Base-by-base conservation (phyloP, 306 rosid genomes). In the Prunus padus region DNA sequence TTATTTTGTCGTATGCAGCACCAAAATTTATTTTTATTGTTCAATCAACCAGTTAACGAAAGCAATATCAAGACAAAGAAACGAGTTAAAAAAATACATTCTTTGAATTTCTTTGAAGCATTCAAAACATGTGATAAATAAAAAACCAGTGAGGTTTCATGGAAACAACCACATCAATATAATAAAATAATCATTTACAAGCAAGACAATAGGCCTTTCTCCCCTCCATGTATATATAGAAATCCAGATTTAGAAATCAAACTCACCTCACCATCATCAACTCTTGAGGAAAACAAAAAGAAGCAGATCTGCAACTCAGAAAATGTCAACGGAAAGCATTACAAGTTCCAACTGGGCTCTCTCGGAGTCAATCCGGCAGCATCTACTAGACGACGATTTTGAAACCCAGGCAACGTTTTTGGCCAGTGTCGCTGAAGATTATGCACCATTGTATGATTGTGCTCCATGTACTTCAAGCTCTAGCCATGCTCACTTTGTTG, bases 381-480 rank as follows among this genome's bases (percentile, higher is more conserved):
- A 78, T 67, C 73, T 78, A 15, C 61, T 78, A 9, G 60, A 63
- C 11, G 82, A 78, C 56, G 82, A 78, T 50, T 70, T 77, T 16
- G 61, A 60, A 15, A n/a, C 46, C 42, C 54, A 59, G 46, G 11
- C 7, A 13, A 5, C 31, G 0, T 19, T 50, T 30, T 22, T 63
- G 7, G 50, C 37, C 20, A 8, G 6, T 46, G 54, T 1, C 8
- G 19, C 30, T 67, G 30, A 4, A 16, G 11, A 11, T 46, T 30
- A 44, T 19, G 30, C 33, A 45, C 5, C 71, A 25, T 59, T 4
- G 64, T 13, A 1, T 25, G 45, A 37, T 18, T 71, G 42, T 37
- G 42, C 37, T 20, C 65, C 65, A 14, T 37, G n/a, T 12, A 70
- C 22, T 54, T 33, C 65, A 16, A 54, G 33, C 51, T 54, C 65